These are phyloP conservation scores for Aspergillus olivimuriae DNA, from an alignment of 495 filamentous ascomycete genomes.

Conservation along the genomic window DNA sequence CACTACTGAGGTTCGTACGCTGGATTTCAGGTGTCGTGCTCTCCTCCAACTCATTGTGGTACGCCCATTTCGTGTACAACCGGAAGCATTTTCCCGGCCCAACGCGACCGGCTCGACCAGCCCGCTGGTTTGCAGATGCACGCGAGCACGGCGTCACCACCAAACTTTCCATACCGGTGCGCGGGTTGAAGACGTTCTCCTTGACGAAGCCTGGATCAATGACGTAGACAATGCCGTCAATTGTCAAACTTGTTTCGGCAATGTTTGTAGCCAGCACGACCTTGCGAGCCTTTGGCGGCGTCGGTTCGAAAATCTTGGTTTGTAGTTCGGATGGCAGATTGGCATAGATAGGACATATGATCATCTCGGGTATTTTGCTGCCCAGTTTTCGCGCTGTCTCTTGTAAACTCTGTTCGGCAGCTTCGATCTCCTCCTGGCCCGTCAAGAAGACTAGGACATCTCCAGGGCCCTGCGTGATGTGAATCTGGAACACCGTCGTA, in stretches of 20 bases:
- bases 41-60: conserved; percentile 90
- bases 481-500: conserved; percentile 94
- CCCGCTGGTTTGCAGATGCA: conserved; percentile 90
- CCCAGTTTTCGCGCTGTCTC: conserved; percentile 79
- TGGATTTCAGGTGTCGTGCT: conserved; percentile 93
- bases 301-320: conserved; percentile 85
- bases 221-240: conserved; percentile 87
- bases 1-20: conserved; percentile 75
- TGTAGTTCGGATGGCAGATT: conserved; percentile 83
- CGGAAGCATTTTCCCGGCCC: conserved; percentile 93
- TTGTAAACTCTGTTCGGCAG: conserved; percentile 70
- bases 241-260: conserved; percentile 82
- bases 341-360: conserved; percentile 84
- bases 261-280: conserved; percentile 89
- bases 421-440: conserved; percentile 87
- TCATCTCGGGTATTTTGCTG: conserved; percentile 74
- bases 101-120: conserved; percentile 86
- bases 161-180: conserved; percentile 85
- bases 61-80: conserved; percentile 91
- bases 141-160: conserved; percentile 89
- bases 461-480: conserved; percentile 76
- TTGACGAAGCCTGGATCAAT: conserved; percentile 93
- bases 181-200: conserved; percentile 89
- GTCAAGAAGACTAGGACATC: conserved; percentile 91
- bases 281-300: conserved; percentile 71